phyloP scores from a whole-genome alignment of 495 filamentous ascomycete species.

The Glarea lozoyensis region DNA sequence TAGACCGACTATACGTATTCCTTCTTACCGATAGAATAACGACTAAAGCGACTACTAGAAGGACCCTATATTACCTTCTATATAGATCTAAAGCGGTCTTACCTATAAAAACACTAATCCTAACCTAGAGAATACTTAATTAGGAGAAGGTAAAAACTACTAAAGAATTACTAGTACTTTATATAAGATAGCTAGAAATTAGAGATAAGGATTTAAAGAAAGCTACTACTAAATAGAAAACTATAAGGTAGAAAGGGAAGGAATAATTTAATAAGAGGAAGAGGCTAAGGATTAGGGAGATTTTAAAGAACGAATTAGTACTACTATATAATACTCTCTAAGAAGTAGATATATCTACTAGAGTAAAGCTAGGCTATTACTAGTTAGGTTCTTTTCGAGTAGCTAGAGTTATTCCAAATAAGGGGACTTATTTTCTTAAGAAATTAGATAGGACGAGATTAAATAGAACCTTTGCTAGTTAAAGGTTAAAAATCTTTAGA shows the following conservation, averaged over 20 bases:
- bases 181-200: background rate
- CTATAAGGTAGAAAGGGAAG: background rate
- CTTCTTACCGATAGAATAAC: background rate
- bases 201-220: background rate
- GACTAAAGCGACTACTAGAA: background rate
- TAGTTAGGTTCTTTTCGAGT: constrained; percentile 1
- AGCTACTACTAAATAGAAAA: background rate
- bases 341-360: background rate
- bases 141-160: background rate
- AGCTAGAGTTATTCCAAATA: background rate
- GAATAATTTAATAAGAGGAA: background rate
- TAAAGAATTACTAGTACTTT: background rate
- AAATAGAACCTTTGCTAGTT: background rate
- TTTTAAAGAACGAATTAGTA: background rate
- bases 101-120: background rate
- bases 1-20: background rate
- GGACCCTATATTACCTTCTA: background rate
- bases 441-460: background rate
- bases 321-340: background rate
- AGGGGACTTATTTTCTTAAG: background rate
- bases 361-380: background rate
- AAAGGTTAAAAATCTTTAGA: background rate
- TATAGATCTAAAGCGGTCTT: background rate
- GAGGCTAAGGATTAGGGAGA: background rate
- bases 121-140: background rate